Conservation (phyloP, 164 flowering plant species). For the Nelumbo lutea region DNA sequence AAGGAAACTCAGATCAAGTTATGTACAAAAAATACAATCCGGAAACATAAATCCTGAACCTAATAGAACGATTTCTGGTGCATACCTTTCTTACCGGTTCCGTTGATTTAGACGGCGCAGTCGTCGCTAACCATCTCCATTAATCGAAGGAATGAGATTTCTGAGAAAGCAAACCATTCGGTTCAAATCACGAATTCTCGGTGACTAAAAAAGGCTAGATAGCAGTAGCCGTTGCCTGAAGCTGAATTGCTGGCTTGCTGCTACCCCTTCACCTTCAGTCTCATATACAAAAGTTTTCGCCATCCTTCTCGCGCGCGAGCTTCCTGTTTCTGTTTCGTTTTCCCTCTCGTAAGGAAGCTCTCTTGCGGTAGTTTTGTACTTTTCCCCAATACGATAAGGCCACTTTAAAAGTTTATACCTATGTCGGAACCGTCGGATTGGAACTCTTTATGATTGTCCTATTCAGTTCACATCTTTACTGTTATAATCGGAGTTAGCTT, state of each 20-base stretch:
- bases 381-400: no score
- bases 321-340: no score
- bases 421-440: no score
- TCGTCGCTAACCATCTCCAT: conserved; percentile 69
- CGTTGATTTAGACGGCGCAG: conserved; percentile 71
- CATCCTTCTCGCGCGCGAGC: conserved; percentile 24
- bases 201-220: conserved; percentile 46
- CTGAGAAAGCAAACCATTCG: conserved; percentile 75
- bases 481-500: no score
- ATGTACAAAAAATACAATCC: not conserved
- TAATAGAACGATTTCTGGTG: no score
- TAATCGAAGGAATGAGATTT: conserved; percentile 66
- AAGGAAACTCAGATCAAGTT: no score
- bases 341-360: no score
- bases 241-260: conserved; percentile 26
- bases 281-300: conserved; percentile 52
- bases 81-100: conserved; percentile 48
- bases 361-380: no score
- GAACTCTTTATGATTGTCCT: no score
- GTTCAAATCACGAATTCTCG: conserved; percentile 34
- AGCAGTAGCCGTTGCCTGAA: conserved; percentile 48
- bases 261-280: conserved; percentile 39
- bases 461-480: no score
- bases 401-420: no score
- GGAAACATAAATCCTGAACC: not conserved